Evolutionary conservation across 345 rosid species (phyloP).

Genomic region (Eucalyptus rudis): DNA sequence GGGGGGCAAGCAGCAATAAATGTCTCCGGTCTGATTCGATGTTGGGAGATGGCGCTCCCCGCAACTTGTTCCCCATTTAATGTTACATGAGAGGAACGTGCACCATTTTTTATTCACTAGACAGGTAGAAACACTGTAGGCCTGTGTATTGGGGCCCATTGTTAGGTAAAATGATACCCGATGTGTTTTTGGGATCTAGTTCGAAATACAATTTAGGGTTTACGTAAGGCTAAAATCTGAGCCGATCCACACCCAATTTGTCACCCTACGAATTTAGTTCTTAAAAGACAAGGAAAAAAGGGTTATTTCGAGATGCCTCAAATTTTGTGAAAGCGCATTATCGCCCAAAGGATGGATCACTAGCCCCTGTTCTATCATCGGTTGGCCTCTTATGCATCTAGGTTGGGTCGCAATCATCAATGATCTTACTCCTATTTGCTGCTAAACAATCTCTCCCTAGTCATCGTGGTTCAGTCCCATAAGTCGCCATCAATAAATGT

Average conservation of each 20-base stretch:
- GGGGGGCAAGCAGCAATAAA: background rate
- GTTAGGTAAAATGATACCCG: background rate
- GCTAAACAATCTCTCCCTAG: background rate
- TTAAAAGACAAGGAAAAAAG: background rate
- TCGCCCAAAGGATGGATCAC: background rate
- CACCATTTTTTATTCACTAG: background rate
- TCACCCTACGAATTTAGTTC: background rate
- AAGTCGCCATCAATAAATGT: background rate
- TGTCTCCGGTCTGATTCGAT: background rate
- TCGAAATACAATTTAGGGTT: background rate
- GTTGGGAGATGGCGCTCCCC: background rate
- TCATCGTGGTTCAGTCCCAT: accelerated
- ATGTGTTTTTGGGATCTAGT: background rate
- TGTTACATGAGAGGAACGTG: background rate
- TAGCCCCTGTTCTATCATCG: background rate
- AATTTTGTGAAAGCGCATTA: background rate
- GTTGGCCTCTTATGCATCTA: background rate
- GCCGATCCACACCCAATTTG: background rate
- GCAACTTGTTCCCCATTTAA: background rate
- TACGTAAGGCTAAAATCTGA: background rate
- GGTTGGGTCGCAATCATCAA: background rate
- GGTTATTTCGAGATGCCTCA: background rate
- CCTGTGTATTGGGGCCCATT: background rate
- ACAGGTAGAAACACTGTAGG: background rate
- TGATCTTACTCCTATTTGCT: background rate